Evolutionary conservation across 305 asterid genomes (phyloP).

Genomic region (Nicotiana rustica): DNA sequence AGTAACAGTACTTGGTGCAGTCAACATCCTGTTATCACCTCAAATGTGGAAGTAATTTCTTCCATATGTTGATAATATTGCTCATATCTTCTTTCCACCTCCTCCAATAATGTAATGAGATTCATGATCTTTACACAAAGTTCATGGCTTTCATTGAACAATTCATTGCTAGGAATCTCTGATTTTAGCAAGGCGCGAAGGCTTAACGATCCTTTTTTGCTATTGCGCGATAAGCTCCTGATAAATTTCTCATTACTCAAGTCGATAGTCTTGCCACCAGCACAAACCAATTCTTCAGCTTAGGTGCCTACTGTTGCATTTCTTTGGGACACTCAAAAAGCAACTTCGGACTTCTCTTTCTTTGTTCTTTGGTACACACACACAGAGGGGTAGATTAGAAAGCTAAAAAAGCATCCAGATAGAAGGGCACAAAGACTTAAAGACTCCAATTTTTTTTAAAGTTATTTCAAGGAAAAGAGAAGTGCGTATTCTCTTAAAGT

Average conservation of each 20-base stretch:
- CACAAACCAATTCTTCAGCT: conserved; percentile 76
- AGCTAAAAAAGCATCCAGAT: neutral
- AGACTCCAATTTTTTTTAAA: no score
- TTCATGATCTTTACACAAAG: conserved; percentile 58
- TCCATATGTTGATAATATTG: no score
- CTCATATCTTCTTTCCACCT: conserved; percentile 46
- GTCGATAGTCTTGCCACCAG: conserved; percentile 41
- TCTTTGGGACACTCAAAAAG: conserved; percentile 75
- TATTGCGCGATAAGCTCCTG: conserved; percentile 53
- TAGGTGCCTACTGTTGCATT: conserved; percentile 55
- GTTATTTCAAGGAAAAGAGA: no score
- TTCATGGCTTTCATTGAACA: conserved; percentile 53
- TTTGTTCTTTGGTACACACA: conserved; percentile 41
- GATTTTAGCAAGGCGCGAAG: conserved; percentile 62
- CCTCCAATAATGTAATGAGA: conserved; percentile 76
- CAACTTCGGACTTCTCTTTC: conserved; percentile 47
- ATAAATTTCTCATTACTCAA: neutral
- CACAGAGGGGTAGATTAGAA: conserved; percentile 30
- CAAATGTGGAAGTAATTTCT: no score
- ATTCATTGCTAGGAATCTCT: conserved; percentile 58
- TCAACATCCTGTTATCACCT: no score
- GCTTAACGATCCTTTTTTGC: conserved; percentile 53
- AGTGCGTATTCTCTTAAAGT: no score
- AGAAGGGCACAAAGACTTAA: no score
- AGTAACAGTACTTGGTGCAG: no score